Evolutionary conservation across 805 yeast species (phyloP).

Genomic region (Starmerella khaoyaiensis): DNA sequence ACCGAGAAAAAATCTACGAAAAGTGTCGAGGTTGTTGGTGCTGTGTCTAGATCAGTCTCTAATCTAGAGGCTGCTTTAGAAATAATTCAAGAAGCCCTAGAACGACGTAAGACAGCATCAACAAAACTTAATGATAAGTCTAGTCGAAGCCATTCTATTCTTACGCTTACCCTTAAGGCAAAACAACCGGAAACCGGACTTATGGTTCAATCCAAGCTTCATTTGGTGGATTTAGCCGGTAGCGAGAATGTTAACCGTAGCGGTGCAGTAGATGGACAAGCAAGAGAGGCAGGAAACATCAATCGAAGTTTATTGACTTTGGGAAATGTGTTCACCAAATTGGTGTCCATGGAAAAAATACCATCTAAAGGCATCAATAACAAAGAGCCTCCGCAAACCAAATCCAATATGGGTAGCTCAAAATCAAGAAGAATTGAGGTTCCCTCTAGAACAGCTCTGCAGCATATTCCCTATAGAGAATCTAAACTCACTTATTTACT

Average conservation of each 20-base stretch:
- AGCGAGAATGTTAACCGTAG: conserved; percentile 79
- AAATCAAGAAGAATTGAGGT: not conserved
- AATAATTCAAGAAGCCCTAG: conserved; percentile 43
- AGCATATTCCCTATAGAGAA: conserved; percentile 75
- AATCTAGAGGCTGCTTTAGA: conserved; percentile 40
- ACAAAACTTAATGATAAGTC: conserved; percentile 68
- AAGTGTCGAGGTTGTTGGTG: conserved; percentile 42
- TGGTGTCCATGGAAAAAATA: conserved; percentile 4
- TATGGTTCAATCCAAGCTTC: conserved; percentile 46
- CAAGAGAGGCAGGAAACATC: conserved; percentile 86
- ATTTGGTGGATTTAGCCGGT: conserved; percentile 88
- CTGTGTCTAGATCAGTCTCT: conserved; percentile 41
- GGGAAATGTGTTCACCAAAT: conserved; percentile 58
- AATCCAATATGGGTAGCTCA: not conserved
- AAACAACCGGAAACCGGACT: conserved; percentile 36
- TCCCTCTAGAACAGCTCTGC: conserved; percentile 35
- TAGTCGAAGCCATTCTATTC: conserved; percentile 69
- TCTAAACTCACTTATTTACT: conserved; percentile 66
- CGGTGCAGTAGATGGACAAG: conserved; percentile 76
- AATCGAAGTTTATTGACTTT: conserved; percentile 77
- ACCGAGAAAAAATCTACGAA: conserved; percentile 41
- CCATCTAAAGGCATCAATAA: not conserved
- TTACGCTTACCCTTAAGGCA: conserved; percentile 46
- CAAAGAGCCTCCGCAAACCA: not conserved
- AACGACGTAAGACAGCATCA: conserved; percentile 57